These are phyloP conservation scores for Chaetomiaceae sp. DNA, from an alignment of 2,329 filamentous ascomycete species.

Conservation along the genomic window DNA sequence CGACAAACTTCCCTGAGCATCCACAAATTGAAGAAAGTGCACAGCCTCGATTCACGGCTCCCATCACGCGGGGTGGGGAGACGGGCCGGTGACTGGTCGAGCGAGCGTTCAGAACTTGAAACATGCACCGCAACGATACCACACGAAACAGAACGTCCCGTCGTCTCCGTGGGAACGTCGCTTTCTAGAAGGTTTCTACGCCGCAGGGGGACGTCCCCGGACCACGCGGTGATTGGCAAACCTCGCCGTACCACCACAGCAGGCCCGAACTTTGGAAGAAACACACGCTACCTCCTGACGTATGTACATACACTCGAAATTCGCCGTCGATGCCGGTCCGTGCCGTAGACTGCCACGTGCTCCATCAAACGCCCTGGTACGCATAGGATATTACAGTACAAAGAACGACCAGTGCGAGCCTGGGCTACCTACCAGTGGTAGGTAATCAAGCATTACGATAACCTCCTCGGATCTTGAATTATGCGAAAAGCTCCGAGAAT, in stretches of 20 bases:
- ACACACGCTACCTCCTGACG: too few species aligned
- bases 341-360: constrained; percentile 1
- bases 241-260: too few species aligned
- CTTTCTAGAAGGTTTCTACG: not conserved
- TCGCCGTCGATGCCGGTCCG: not conserved
- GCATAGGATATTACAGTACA: too few species aligned
- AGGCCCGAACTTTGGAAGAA: too few species aligned
- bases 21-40: not conserved
- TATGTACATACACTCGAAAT: constrained; percentile 1
- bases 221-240: too few species aligned
- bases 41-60: constrained; percentile 1
- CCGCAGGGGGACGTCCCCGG: not conserved
- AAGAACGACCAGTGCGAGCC: too few species aligned
- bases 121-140: not conserved
- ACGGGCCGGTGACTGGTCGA: not conserved
- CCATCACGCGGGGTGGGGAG: not conserved
- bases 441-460: too few species aligned
- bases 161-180: not conserved
- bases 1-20: too few species aligned
- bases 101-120: not conserved
- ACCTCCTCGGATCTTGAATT: too few species aligned
- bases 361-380: too few species aligned
- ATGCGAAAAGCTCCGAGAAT: too few species aligned
- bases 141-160: not conserved
- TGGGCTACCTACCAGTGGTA: too few species aligned